Percentiles rank a stretch among this genome's conserved stretches.
phyloP scores from a whole-genome alignment of 2,329 filamentous ascomycete species.

The Plenodomus biglobosus region DNA sequence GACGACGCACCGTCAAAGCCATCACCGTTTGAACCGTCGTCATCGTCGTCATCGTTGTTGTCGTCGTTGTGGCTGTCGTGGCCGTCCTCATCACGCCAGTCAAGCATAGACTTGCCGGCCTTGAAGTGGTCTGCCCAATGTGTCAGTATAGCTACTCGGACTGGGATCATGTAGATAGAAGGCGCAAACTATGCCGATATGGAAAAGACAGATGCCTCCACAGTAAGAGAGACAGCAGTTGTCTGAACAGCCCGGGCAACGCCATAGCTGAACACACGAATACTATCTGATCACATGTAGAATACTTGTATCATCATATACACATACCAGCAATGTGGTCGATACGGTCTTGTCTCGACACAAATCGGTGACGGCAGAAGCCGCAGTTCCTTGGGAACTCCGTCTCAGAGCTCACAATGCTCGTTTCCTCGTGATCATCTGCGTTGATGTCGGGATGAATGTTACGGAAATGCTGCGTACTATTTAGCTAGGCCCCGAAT shows the following conservation, averaged over 20 bases:
- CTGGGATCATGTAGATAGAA: not conserved
- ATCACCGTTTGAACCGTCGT: constrained; percentile 27
- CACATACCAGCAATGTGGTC: constrained; percentile 35
- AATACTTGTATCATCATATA: not conserved
- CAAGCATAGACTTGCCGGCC: constrained; percentile 43
- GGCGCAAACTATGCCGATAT: too few relatives aligned
- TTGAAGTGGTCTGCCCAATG: constrained; percentile 36
- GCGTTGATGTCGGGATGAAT: constrained; percentile 39
- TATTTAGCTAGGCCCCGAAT: too few relatives aligned
- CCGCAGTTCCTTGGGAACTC: constrained; percentile 41
- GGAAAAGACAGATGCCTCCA: too few relatives aligned
- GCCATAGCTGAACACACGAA: too few relatives aligned
- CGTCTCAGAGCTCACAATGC: constrained; percentile 37
- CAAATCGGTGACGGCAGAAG: constrained; percentile 41
- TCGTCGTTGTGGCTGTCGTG: constrained; percentile 26
- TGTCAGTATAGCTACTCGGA: too few relatives aligned
- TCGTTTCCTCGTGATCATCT: constrained; percentile 36
- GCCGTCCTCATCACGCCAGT: constrained; percentile 39
- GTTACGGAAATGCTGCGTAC: constrained; percentile 39
- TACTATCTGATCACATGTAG: too few relatives aligned
- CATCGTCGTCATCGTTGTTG: constrained; percentile 29
- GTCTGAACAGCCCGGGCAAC: too few relatives aligned
- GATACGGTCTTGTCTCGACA: constrained; percentile 40
- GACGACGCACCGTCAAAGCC: constrained; percentile 27
- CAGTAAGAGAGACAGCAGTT: too few relatives aligned